Evolutionary conservation across 768 basidiomycete species (phyloP), one percentile per base, ranked within the genome.

Genomic region (Dentipellis sp.): DNA sequence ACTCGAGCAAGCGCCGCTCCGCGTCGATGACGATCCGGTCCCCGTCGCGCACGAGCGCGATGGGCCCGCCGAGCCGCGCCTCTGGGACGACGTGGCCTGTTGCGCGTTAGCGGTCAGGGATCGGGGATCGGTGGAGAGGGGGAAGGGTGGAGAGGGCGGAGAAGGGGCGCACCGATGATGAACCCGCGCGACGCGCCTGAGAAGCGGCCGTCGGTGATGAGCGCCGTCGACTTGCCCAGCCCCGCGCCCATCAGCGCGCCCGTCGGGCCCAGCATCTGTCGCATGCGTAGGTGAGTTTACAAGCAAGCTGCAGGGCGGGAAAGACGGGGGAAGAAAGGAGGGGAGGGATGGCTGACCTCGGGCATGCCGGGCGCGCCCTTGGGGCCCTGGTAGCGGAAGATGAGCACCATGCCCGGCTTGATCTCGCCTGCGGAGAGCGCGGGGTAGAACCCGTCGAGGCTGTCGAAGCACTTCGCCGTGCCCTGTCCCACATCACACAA

Each of bases 301-400:
- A 10, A 38, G 51, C 36, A 10, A 37, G 17, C n/a, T 55, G 40
- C 29, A 6, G 6, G 29, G 6, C 29, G 29, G 29, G 29, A 29
- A 29, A 6, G 36, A 49, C 4, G 34, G 47, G 19, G 17, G 29
- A 29, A 6, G 3, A 6, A 29, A 6, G 3, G 29, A 50, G 48
- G 23, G 17, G 19, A 16, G 37, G 47, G 23, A 46, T 10, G 14
- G 52, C 66, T 38, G 55, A 81, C 80, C 74, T 94, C 91, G 9
- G 91, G 91, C 90, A 91, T 92, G 21, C 91, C 91, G 23, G 90
- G 92, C n/a, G 81, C 91, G 23, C 91, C 91, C 67, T 88, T 91
- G 0, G 92, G 91, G 11, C 91, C 91, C 71, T 89, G 88, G 68
- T 93, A 94, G 57, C 91, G 79, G 74, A 94, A 86, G 47, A 94